These are phyloP conservation scores for Starmerella tilneyi DNA, from an alignment of 805 yeast species.

Conservation along the genomic window DNA sequence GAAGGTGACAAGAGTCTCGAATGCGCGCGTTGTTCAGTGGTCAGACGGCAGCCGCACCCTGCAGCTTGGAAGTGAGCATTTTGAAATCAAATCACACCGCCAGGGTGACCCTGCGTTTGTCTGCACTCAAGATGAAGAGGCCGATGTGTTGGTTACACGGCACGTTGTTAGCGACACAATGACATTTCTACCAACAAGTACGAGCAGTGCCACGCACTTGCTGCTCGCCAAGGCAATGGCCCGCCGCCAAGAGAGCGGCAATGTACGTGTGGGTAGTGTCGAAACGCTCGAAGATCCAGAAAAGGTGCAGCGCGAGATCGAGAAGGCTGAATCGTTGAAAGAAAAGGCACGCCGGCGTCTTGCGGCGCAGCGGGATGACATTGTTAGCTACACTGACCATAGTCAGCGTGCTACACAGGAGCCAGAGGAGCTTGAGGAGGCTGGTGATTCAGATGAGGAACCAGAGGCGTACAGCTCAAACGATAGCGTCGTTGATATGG, in stretches of 20 bases:
- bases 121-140: slow-evolving; percentile 58
- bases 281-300: slow-evolving; percentile 39
- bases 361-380: slow-evolving; percentile 31
- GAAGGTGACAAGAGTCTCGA: slow-evolving; percentile 66
- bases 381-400: slow-evolving; percentile 18
- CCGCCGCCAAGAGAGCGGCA: slow-evolving; percentile 26
- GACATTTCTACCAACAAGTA: slow-evolving; percentile 80
- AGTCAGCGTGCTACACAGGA: slow-evolving; percentile 9
- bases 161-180: slow-evolving; percentile 53
- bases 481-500: slow-evolving; percentile 16
- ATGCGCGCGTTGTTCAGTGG: slow-evolving; percentile 87
- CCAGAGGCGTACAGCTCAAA: slow-evolving; percentile 16
- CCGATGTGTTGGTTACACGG: slow-evolving; percentile 60
- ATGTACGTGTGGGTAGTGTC: slow-evolving; percentile 30
- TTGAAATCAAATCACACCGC: slow-evolving; percentile 45
- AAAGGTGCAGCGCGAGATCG: slow-evolving; percentile 36
- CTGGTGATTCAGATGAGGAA: slow-evolving; percentile 18
- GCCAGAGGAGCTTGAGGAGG: slow-evolving; percentile 17
- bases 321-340: slow-evolving; percentile 33
- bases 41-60: slow-evolving; percentile 81
- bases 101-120: slow-evolving; percentile 55
- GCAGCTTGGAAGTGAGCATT: slow-evolving; percentile 77
- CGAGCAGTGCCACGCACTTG: slow-evolving; percentile 73
- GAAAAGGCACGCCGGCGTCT: slow-evolving; percentile 36
- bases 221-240: slow-evolving; percentile 47